Base-by-base conservation (phyloP, 139 green algal genomes). In the Coelastrella sp. region DNA sequence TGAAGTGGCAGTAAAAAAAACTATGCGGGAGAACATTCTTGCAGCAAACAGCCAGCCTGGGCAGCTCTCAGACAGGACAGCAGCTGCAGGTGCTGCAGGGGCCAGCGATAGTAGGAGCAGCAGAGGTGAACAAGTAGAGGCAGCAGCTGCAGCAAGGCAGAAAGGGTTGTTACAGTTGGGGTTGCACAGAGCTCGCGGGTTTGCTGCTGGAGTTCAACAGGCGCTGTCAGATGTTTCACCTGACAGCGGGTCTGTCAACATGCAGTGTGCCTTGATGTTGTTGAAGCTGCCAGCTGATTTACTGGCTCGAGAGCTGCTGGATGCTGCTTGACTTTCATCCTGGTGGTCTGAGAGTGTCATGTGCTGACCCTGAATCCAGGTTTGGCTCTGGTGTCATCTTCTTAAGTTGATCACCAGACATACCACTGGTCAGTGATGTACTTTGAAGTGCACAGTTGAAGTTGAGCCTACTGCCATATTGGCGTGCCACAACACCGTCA, bases 1-100 rank as follows among this genome's bases (percentile, higher is more conserved):
- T 2, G 89, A 93, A 45, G 90, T 89, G 27, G 88, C 88, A 9
- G 88, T 90, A 1, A 88, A 53, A n/a, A 74, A 72, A 37, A 40
- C 78, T n/a, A 25, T 40, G 41, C 30, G 62, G n/a, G 62, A 8
- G 27, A 66, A 66, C 48, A 66, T 25, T 30, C 45, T 37, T 19
- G 64, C 37, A 50, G 30, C 23, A 34, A 17, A 43, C 8, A 19
- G 79, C 15, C n/a, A n/a, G n/a, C n/a, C n/a, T n/a, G n/a, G n/a
- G n/a, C n/a, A n/a, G n/a, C n/a, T n/a, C n/a, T n/a, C n/a, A n/a
- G n/a, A n/a, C n/a, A n/a, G n/a, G n/a, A n/a, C n/a, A n/a, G n/a
- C n/a, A n/a, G n/a, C n/a, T n/a, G n/a, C n/a, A n/a, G n/a, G n/a
- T n/a, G n/a, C n/a, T n/a, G n/a, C n/a, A n/a, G n/a, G n/a, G n/a